These are phyloP conservation scores for Nepenthes alata DNA, from an alignment of 179 eudicot species.

Conservation along the genomic window DNA sequence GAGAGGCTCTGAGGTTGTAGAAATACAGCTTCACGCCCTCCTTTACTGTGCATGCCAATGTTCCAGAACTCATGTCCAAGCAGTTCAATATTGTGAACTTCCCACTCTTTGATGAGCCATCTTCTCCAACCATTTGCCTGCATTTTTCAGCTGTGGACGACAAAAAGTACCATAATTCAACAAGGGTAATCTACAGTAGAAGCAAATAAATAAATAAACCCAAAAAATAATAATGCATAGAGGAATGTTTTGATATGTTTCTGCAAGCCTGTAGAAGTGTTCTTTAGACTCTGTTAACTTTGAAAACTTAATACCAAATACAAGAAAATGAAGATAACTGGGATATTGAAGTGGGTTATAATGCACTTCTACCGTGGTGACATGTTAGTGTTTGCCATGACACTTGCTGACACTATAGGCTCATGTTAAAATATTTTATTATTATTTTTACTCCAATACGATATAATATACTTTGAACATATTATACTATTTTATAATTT, in stretches of 20 bases:
- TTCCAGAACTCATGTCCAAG: conserved; percentile 73
- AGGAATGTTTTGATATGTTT: not conserved
- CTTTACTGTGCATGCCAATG: conserved; percentile 66
- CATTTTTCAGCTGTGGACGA: conserved; percentile 68
- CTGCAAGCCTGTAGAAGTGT: too few relatives aligned
- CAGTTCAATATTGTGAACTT: conserved; percentile 61
- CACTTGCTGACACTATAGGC: too few relatives aligned
- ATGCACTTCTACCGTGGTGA: too few relatives aligned
- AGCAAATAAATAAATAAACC: not conserved
- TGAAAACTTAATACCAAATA: not conserved
- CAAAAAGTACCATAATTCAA: conserved; percentile 1
- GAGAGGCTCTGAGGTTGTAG: conserved; percentile 52
- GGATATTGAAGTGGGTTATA: too few relatives aligned
- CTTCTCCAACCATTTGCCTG: conserved; percentile 70
- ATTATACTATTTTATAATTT: too few relatives aligned
- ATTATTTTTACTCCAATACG: too few relatives aligned
- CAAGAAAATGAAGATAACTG: not conserved
- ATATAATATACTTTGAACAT: too few relatives aligned
- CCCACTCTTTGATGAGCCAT: conserved; percentile 81
- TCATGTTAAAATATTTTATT: too few relatives aligned
- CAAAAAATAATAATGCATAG: not conserved
- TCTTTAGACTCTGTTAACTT: not conserved
- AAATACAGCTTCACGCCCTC: conserved; percentile 73
- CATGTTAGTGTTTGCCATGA: too few relatives aligned
- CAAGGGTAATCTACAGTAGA: not conserved